These are phyloP conservation scores for Neurospora africana DNA, from an alignment of 495 filamentous ascomycete species.

Conservation along the genomic window DNA sequence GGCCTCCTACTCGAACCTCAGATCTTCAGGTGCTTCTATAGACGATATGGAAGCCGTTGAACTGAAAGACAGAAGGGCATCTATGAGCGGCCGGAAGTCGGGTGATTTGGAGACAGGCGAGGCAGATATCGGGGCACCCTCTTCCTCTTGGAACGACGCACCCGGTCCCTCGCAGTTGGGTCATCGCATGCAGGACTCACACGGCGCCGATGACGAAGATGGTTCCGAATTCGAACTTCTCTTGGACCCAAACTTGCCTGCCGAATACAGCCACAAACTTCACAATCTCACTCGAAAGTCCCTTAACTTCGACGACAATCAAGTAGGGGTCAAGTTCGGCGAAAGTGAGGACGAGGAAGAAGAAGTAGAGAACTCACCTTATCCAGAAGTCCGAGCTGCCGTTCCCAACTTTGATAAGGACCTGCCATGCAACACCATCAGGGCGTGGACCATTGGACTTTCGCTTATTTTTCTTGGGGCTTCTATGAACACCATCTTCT, in stretches of 20 bases:
- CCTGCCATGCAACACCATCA: slow-evolving; percentile 57
- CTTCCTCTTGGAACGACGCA: background rate
- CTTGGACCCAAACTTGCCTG: slow-evolving; percentile 37
- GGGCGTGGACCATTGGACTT: slow-evolving; percentile 64
- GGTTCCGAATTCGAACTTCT: slow-evolving; percentile 35
- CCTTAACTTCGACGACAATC: slow-evolving; percentile 27
- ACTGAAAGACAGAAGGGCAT: background rate
- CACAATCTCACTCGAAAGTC: slow-evolving; percentile 15
- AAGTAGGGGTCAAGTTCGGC: slow-evolving; percentile 13
- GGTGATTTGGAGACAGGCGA: background rate
- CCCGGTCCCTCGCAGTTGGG: background rate
- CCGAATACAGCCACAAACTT: slow-evolving; percentile 20
- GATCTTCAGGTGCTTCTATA: background rate
- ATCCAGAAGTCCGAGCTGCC: slow-evolving; percentile 56
- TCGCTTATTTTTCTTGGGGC: slow-evolving; percentile 55
- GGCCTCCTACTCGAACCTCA: background rate
- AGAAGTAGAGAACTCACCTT: slow-evolving; percentile 51
- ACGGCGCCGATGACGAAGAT: slow-evolving; percentile 21
- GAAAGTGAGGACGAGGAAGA: slow-evolving; percentile 9
- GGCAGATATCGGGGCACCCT: background rate
- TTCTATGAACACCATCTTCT: slow-evolving; percentile 61
- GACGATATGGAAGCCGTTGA: background rate
- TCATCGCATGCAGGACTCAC: slow-evolving; percentile 16
- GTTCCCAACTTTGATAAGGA: slow-evolving; percentile 55
- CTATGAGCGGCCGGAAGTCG: background rate